Evolutionary conservation across 495 filamentous ascomycete species (phyloP).

Genomic region (Penicillium robsamsonii): DNA sequence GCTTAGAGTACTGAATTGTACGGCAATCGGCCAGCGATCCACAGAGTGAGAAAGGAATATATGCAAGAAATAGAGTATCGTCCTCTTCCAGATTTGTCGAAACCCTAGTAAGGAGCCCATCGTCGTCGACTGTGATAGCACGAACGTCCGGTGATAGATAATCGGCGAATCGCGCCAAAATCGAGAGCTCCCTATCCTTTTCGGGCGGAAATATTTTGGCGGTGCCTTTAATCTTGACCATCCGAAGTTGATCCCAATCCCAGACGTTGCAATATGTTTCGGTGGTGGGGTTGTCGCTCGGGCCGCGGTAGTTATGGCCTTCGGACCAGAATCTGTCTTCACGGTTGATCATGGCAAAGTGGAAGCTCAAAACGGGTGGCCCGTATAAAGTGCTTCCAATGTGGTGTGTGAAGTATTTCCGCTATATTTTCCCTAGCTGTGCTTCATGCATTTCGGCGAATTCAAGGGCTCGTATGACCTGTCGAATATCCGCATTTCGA

Average conservation of each 20-base stretch:
- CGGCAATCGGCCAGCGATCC: conserved; percentile 18
- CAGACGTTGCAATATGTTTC: conserved; percentile 24
- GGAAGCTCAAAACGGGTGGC: too few species aligned
- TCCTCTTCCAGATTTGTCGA: conserved; percentile 26
- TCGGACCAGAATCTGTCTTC: conserved; percentile 19
- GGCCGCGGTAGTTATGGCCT: conserved; percentile 19
- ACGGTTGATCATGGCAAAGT: conserved; percentile 9
- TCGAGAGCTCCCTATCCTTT: conserved; percentile 17
- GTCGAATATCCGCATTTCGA: too few species aligned
- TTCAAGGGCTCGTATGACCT: too few species aligned
- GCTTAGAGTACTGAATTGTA: conserved; percentile 10
- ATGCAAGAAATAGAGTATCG: conserved; percentile 18
- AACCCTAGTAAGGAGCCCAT: conserved; percentile 22
- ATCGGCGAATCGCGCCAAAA: conserved; percentile 21
- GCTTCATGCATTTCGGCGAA: too few species aligned
- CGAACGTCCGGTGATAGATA: conserved; percentile 19
- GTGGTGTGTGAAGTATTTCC: too few species aligned
- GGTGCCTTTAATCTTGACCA: conserved; percentile 25
- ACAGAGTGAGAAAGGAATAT: conserved; percentile 19
- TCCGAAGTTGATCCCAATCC: conserved; percentile 23
- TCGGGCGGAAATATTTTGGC: conserved; percentile 23
- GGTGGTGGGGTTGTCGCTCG: conserved; percentile 14
- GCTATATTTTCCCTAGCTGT: too few species aligned
- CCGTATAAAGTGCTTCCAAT: too few species aligned
- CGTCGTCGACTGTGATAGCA: conserved; percentile 23